Evolutionary conservation across 768 basidiomycete genomes (phyloP), one percentile per base, ranked within the genome.

Genomic region (Cubamyces lactineus): DNA sequence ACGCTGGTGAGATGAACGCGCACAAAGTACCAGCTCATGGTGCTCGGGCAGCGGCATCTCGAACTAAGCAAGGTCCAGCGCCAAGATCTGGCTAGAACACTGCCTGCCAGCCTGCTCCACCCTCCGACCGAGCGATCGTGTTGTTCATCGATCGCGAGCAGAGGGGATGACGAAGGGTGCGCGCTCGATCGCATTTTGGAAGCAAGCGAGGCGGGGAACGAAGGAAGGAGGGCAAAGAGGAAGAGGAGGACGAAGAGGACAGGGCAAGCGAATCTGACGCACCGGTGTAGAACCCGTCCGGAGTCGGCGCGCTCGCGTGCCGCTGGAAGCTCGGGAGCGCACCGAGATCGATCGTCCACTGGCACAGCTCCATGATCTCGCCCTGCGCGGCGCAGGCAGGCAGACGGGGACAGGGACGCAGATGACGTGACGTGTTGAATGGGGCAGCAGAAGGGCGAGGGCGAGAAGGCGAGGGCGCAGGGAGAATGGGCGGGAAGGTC

Each of bases 311-410:
- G n/a, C 75, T 76, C 52, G 88, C 87, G 66, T 88, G 87, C 63
- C 86, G 84, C 71, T 84, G 87, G 79, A 93, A 94, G 51, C 85
- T 86, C 41, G 92, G 92, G 54, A 94, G 75, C 24, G 87, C 81
- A 45, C 85, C 84, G 53, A 94, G 80, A 73, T 94, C 88, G 38
- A 94, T 92, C 11, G 89, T 93, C 92, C 92, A 94, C 75, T 89
- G 88, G 77, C 90, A 92, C 49, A 92, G 75, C 71, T 92, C 89
- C 62, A 71, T 76, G 3, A 84, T 86, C 69, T 89, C 89, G 28
- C 89, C 89, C 81, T 83, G 63, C 60, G 26, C n/a, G 39, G n/a
- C 28, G 28, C 28, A 47, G 15, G 40, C n/a, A 11, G 38, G 30
- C 6, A 13, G 38, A 17, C 21, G 6, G 50, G 28, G 19, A 38